Base-by-base conservation (phyloP, 2,329 filamentous ascomycete species). In the Sporothrix sp. region DNA sequence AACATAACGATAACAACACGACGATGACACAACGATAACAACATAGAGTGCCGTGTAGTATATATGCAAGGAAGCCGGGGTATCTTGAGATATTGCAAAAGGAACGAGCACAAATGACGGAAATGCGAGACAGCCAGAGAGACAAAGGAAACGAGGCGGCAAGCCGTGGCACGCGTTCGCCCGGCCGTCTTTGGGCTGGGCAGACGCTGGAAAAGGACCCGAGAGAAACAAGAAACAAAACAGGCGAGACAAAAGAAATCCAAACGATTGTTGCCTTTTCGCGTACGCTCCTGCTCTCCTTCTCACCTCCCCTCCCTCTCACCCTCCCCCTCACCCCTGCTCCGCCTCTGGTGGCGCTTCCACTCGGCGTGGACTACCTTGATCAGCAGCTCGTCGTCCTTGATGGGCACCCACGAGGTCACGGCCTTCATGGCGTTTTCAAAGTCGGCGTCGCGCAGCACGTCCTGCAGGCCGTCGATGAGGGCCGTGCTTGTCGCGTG, bases 371-470 rank as follows among this genome's bases (percentile, higher is more conserved):
- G 84, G 23, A 88, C 82, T 52, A 96, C 87, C 60, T 83, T 84
- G 87, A 98, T 95, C 60, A 98, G 75, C 52, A 95, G 68, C 64
- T 97, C 89, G 62, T 95, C 88, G 61, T 98, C 91, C 67, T 88
- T 88, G 64, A 98, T 84, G 18, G 91, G 89, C 39, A 97, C 84
- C 81, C 87, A 95, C 51, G 85, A 89, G 27, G 93, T 97, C 56
- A 98, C 73, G 7, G 90, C 85, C 70, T 96, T 97, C 93, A 98
- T 98, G 42, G 86, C 86, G 61, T 94, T 95, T 65, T 98, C 93
- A 66, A 97, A 98, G 64, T 98, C 93, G 16, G 87, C 88, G 60
- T 94, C 89, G 6, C 96, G 72, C 28, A 98, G 74, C 47, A 95
- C 87, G 55, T 95, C 87, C 33, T 87, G 77, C 58, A 93, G 86